A percentile compares a stretch with the other conserved stretches of the same genome.
These are phyloP conservation scores for Lathyrus oleraceus DNA, from an alignment of 306 rosid genomes.

Conservation along the genomic window DNA sequence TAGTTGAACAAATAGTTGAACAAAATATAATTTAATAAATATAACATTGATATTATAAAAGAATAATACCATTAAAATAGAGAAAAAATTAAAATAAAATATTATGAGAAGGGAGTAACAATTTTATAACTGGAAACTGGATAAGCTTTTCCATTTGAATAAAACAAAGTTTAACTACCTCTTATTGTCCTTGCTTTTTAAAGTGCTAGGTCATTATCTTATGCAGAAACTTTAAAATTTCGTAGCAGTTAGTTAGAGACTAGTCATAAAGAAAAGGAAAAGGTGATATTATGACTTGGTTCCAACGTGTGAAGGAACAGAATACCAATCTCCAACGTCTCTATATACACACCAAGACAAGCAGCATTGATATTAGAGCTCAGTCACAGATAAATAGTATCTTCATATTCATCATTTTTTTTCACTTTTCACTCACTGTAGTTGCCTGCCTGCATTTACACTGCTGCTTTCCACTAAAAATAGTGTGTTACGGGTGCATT, in stretches of 20 bases:
- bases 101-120: background rate
- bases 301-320: conserved; percentile 35
- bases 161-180: background rate
- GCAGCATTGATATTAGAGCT: conserved; percentile 33
- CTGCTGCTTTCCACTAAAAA: background rate
- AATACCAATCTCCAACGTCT: conserved; percentile 48
- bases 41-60: too few species aligned
- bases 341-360: conserved; percentile 35
- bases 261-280: conserved; percentile 8
- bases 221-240: background rate
- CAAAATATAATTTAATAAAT: too few species aligned
- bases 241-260: background rate
- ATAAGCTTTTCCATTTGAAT: background rate
- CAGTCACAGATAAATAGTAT: background rate
- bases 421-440: background rate
- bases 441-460: background rate
- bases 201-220: conserved; percentile 31
- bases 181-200: background rate
- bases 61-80: too few species aligned
- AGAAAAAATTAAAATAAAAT: too few species aligned
- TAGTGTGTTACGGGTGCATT: background rate
- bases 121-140: background rate
- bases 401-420: conserved; percentile 1
- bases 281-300: conserved; percentile 12
- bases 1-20: too few species aligned